Conservation (phyloP, 345 rosid species). For the Citrus sinensis region DNA sequence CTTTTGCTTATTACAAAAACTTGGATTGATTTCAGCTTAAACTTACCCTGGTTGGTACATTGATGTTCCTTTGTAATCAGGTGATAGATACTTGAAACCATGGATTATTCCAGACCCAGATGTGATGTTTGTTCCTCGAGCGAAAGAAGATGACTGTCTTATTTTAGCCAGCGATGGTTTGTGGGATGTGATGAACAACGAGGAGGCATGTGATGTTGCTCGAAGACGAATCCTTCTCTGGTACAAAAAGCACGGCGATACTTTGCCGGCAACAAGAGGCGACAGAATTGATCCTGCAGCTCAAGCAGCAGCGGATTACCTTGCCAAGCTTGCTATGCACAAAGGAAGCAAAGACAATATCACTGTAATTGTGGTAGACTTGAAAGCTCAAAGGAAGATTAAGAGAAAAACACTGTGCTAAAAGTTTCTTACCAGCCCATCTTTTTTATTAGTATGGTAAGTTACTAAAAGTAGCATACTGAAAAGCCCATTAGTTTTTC, state of each 20-base stretch:
- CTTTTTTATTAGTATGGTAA: no score
- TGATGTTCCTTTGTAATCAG: constrained; percentile 25
- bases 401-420: constrained; percentile 35
- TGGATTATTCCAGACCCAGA: constrained; percentile 76
- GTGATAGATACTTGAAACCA: constrained; percentile 70
- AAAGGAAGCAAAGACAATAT: constrained; percentile 87
- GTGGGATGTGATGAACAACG: constrained; percentile 75
- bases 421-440: not conserved
- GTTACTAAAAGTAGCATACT: not conserved
- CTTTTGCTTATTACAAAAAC: not conserved
- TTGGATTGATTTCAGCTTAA: not conserved
- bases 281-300: constrained; percentile 60
- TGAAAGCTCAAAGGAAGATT: constrained; percentile 62
- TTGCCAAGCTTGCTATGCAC: constrained; percentile 60
- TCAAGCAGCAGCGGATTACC: constrained; percentile 69
- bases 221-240: constrained; percentile 56
- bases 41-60: no score
- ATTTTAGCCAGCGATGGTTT: constrained; percentile 78
- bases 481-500: constrained; percentile 16
- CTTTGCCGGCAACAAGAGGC: constrained; percentile 26
- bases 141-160: constrained; percentile 71
- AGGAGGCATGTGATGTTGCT: constrained; percentile 65
- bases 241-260: constrained; percentile 57
- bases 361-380: constrained; percentile 64
- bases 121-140: constrained; percentile 48